Conservation (phyloP, 1,139 yeast species). For the Protomyces arabidopsidicola region DNA sequence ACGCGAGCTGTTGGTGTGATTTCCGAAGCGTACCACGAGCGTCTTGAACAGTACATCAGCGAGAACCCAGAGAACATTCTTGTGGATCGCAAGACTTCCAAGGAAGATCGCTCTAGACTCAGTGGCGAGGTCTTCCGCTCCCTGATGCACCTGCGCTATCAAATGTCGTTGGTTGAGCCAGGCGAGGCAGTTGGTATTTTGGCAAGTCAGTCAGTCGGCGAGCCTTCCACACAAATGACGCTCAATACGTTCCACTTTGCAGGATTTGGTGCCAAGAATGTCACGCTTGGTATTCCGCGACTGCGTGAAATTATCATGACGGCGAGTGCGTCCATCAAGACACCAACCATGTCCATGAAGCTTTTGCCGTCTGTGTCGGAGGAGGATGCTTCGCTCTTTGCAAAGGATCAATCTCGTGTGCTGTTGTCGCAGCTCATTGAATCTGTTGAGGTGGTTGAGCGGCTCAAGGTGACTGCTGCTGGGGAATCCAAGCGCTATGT, state of each 20-base stretch:
- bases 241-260: constrained; percentile 99
- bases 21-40: constrained; percentile 80
- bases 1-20: constrained; percentile 88
- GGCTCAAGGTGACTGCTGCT: constrained; percentile 57
- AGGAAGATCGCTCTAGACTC: constrained; percentile 10
- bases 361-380: constrained; percentile 72
- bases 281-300: constrained; percentile 99
- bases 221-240: constrained; percentile 99
- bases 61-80: constrained; percentile 40
- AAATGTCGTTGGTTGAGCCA: constrained; percentile 90
- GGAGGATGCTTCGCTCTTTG: constrained; percentile 84
- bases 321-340: constrained; percentile 88
- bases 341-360: constrained; percentile 97
- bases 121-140: constrained; percentile 57
- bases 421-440: constrained; percentile 85
- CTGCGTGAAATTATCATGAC: constrained; percentile 99
- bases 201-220: constrained; percentile 98
- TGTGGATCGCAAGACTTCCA: constrained; percentile 19
- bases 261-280: constrained; percentile 99
- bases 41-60: constrained; percentile 65
- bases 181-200: constrained; percentile 99
- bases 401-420: constrained; percentile 83
- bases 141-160: constrained; percentile 94
- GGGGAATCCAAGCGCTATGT: constrained; percentile 57
- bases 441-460: constrained; percentile 75